phyloP scores from a whole-genome alignment of 257 asterid species.

The Anisodus tanguticus region DNA sequence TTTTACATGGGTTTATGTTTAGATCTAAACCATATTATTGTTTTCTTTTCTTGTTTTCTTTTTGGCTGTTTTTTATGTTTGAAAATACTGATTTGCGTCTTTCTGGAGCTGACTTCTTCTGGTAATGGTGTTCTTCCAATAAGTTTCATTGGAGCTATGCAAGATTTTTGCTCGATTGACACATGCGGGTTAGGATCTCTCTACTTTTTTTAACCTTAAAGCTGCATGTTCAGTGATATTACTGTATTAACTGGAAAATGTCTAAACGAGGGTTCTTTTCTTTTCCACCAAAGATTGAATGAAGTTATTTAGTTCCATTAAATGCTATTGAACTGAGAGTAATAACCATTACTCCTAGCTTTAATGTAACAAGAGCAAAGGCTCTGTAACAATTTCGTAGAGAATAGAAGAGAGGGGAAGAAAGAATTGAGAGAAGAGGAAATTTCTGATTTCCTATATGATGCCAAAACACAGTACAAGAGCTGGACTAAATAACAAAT shows the following conservation, averaged over 20 bases:
- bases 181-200: constrained; percentile 22
- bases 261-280: not conserved
- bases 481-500: no score
- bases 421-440: no score
- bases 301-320: constrained; percentile 19
- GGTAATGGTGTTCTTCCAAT: constrained; percentile 18
- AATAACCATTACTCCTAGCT: not conserved
- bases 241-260: not conserved
- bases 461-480: no score
- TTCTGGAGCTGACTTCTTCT: constrained; percentile 23
- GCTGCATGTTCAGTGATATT: constrained; percentile 1
- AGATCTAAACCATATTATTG: not conserved
- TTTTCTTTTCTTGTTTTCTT: constrained; percentile 2
- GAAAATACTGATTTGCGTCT: not conserved
- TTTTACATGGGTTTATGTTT: not conserved
- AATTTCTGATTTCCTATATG: no score
- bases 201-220: not conserved
- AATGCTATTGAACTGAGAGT: not conserved
- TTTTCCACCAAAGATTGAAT: constrained; percentile 14
- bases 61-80: not conserved
- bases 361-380: not conserved
- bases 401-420: no score
- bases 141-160: not conserved
- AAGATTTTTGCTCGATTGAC: constrained; percentile 7
- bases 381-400: no score